Conservation (phyloP, 108 stramenopile species). For the Stephanodiscus triporus region DNA sequence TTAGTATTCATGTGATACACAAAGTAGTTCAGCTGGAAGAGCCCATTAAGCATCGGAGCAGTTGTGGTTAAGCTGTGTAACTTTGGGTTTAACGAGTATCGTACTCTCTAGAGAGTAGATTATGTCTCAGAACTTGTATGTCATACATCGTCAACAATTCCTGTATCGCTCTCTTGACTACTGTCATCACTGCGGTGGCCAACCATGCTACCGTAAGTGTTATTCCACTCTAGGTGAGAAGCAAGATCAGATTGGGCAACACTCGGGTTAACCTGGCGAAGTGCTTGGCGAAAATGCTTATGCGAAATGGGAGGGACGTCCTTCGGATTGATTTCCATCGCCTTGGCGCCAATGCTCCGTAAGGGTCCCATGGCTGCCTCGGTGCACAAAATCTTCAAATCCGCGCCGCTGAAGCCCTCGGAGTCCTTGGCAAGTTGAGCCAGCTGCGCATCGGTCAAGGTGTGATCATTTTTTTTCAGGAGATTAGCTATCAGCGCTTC, state of each 20-base stretch:
- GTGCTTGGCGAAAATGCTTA: constrained; percentile 86
- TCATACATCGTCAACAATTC: constrained; percentile 19
- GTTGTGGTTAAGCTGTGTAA: too few species aligned
- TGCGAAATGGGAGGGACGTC: constrained; percentile 88
- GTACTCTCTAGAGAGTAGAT: too few species aligned
- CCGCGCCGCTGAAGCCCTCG: constrained; percentile 68
- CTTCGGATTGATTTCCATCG: constrained; percentile 69
- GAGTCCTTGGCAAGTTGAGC: constrained; percentile 71
- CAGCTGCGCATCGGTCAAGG: constrained; percentile 69
- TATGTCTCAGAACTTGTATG: constrained; percentile 35
- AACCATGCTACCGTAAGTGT: constrained; percentile 67
- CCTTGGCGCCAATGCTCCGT: constrained; percentile 61
- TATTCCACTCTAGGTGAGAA: constrained; percentile 80
- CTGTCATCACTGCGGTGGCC: constrained; percentile 38
- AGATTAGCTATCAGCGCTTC: constrained; percentile 75
- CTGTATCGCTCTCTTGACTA: constrained; percentile 47
- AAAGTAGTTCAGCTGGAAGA: too few species aligned
- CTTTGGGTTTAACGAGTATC: too few species aligned
- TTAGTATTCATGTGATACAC: too few species aligned
- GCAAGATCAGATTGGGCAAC: constrained; percentile 85
- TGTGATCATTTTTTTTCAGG: constrained; percentile 84
- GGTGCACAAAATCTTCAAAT: constrained; percentile 62
- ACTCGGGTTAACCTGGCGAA: constrained; percentile 81
- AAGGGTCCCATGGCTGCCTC: constrained; percentile 79
- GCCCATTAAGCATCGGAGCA: too few species aligned